These are phyloP conservation scores for Zancudomyces culisetae DNA, from an alignment of 371 early-diverging fungal species.

Conservation along the genomic window DNA sequence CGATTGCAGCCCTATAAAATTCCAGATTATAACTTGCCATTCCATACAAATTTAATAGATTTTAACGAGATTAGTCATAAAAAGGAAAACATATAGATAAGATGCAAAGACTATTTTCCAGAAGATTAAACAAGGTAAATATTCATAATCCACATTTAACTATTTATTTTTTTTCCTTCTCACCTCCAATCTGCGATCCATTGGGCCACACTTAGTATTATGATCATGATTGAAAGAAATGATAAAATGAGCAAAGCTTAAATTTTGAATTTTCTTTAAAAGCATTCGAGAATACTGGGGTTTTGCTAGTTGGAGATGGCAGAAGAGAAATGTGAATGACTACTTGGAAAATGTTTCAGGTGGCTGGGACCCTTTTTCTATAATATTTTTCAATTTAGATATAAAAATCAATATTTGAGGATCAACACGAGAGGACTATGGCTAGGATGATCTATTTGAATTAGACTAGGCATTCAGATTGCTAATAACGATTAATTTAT, in stretches of 20 bases:
- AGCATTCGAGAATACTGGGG: background rate
- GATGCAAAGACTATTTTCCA: background rate
- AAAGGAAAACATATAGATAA: background rate
- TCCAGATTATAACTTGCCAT: too few relatives aligned
- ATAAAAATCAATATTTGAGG: too few relatives aligned
- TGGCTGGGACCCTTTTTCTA: too few relatives aligned
- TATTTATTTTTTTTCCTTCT: background rate
- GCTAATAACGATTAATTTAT: background rate
- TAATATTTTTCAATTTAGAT: too few relatives aligned
- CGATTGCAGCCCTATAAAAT: too few relatives aligned
- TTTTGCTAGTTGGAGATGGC: too few relatives aligned
- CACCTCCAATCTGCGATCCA: too few relatives aligned
- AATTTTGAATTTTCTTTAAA: background rate
- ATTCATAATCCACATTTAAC: background rate
- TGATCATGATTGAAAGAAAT: background rate
- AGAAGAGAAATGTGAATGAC: too few relatives aligned
- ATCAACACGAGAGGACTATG: background rate
- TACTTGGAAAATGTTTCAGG: too few relatives aligned
- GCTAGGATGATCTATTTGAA: background rate
- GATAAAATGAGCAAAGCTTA: background rate
- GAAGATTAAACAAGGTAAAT: background rate
- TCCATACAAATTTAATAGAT: too few relatives aligned
- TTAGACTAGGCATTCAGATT: background rate
- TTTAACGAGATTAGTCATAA: too few relatives aligned
- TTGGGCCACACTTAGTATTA: too few relatives aligned